phyloP scores from a whole-genome alignment of 768 basidiomycete genomes.

The Leccinum sublutescens region DNA sequence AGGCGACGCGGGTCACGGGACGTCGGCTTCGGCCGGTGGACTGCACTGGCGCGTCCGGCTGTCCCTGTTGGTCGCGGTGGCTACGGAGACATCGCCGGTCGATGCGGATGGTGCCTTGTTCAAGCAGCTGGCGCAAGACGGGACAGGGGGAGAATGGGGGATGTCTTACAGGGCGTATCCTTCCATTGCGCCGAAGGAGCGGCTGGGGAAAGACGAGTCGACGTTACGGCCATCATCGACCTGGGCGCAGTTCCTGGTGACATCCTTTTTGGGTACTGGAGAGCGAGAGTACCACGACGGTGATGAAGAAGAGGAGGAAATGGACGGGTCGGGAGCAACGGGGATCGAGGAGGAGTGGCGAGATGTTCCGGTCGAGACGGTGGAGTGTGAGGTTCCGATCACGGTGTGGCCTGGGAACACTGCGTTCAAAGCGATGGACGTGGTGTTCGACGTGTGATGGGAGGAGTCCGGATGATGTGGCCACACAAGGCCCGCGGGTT shows the following conservation, averaged over 20 bases:
- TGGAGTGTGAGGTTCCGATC: conserved; percentile 93
- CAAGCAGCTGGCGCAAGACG: conserved; percentile 56
- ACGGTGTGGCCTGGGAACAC: conserved; percentile 89
- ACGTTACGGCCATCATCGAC: conserved; percentile 8
- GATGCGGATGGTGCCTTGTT: conserved; percentile 53
- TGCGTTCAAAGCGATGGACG: conserved; percentile 74
- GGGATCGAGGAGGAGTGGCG: conserved; percentile 62
- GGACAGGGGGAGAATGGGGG: conserved; percentile 69
- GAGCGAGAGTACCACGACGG: conserved; percentile 61
- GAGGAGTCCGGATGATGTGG: neutral
- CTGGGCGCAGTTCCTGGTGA: conserved; percentile 43
- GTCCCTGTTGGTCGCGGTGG: conserved; percentile 80
- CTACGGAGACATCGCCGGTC: conserved; percentile 41
- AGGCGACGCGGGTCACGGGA: conserved; percentile 31
- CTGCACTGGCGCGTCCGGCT: conserved; percentile 89
- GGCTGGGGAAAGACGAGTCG: conserved; percentile 15
- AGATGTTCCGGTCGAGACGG: conserved; percentile 75
- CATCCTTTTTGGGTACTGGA: conserved; percentile 37
- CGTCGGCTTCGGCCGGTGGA: conserved; percentile 52
- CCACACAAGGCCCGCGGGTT: conserved; percentile 13
- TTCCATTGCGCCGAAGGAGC: conserved; percentile 62
- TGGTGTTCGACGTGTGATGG: conserved; percentile 68
- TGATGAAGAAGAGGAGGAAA: conserved; percentile 33
- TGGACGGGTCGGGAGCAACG: conserved; percentile 37
- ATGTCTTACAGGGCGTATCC: conserved; percentile 58